phyloP scores from a whole-genome alignment of 495 filamentous ascomycete genomes.

The Pseudomonodictys pantanalensis region DNA sequence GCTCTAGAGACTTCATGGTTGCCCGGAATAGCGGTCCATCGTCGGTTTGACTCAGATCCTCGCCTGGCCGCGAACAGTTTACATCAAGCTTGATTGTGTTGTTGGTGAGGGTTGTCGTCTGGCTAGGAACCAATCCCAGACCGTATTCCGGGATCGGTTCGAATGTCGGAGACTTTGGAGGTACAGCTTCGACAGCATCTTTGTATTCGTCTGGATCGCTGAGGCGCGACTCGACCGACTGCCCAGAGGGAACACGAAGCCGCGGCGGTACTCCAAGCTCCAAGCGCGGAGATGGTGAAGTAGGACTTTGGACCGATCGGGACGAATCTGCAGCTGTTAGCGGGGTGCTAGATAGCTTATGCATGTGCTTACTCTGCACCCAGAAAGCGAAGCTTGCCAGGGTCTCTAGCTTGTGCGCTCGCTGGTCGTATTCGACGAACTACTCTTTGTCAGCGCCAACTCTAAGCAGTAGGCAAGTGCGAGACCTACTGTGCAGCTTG shows the following conservation, averaged over 20 bases:
- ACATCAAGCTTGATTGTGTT: conserved; percentile 82
- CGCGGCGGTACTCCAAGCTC: conserved; percentile 71
- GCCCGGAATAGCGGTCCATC: conserved; percentile 95
- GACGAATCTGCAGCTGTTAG: conserved; percentile 35
- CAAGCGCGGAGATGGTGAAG: conserved; percentile 58
- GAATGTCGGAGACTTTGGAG: conserved; percentile 62
- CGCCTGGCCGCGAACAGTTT: conserved; percentile 76
- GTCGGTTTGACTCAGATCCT: conserved; percentile 81
- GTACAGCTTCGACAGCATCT: conserved; percentile 40
- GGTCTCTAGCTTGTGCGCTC: conserved; percentile 82
- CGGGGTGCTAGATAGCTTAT: not conserved
- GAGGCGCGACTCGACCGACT: conserved; percentile 73
- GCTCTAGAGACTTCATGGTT: conserved; percentile 93
- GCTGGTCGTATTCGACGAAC: conserved; percentile 95
- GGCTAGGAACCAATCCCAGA: conserved; percentile 41
- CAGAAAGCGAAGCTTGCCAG: conserved; percentile 92
- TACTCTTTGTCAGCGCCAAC: conserved; percentile 34
- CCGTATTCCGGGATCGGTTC: conserved; percentile 48
- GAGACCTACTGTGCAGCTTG: conserved; percentile 73
- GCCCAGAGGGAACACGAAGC: conserved; percentile 75
- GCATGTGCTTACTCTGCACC: conserved; percentile 66
- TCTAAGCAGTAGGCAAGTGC: not conserved
- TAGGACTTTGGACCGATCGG: conserved; percentile 37
- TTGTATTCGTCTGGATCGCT: conserved; percentile 64
- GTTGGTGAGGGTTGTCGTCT: conserved; percentile 43